Conservation (phyloP, 306 rosid genomes). For the Amphicarpaea edgeworthii region DNA sequence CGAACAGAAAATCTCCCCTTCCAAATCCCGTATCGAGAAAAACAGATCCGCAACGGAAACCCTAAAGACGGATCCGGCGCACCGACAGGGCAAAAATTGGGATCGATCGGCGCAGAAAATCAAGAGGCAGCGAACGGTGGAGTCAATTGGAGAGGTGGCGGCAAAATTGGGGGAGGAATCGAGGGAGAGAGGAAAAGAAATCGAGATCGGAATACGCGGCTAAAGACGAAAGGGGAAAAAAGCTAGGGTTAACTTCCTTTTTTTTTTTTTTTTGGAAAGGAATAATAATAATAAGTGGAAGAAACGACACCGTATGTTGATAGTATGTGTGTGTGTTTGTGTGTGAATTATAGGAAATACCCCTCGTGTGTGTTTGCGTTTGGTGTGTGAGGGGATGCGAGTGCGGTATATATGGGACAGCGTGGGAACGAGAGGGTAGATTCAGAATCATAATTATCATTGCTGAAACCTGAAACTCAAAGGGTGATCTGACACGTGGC, state of each 20-base stretch:
- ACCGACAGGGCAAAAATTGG: constrained; percentile 39
- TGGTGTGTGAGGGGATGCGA: constrained; percentile 31
- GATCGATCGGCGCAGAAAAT: constrained; percentile 47
- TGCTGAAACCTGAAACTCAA: no score
- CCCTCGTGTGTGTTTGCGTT: constrained; percentile 38
- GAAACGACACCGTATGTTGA: constrained; percentile 60
- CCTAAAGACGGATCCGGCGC: constrained; percentile 51
- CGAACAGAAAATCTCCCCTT: background rate
- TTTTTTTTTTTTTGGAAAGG: constrained; percentile 43
- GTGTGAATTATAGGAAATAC: constrained; percentile 53
- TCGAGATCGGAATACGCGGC: constrained; percentile 68
- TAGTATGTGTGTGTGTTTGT: no score
- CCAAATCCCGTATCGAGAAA: constrained; percentile 50
- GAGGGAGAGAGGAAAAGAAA: constrained; percentile 39
- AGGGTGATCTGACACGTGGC: constrained; percentile 53
- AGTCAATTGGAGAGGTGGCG: constrained; percentile 12
- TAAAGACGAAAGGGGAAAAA: constrained; percentile 54
- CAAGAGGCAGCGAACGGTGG: background rate
- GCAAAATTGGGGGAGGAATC: constrained; percentile 45
- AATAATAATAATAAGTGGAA: constrained; percentile 34
- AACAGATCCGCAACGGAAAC: constrained; percentile 56
- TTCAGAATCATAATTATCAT: constrained; percentile 45
- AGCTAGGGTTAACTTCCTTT: constrained; percentile 58
- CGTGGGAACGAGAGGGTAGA: constrained; percentile 53
- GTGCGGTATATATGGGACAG: constrained; percentile 52